A percentile compares a stretch with the other conserved stretches of the same genome.
Evolutionary conservation across 2,329 filamentous ascomycete species (phyloP).

Genomic region (Colletotrichum tropicale): DNA sequence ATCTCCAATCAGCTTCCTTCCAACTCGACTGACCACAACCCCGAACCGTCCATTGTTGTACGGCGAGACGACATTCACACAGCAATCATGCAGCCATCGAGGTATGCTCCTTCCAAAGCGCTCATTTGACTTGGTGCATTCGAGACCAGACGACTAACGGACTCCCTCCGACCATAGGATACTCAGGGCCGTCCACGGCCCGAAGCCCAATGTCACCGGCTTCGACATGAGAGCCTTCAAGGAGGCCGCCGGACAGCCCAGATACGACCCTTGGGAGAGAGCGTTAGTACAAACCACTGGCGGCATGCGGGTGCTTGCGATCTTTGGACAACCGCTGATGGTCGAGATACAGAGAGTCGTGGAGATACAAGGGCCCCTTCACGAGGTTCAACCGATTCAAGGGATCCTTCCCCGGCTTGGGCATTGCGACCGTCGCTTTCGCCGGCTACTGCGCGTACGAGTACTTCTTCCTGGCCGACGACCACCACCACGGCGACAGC

Average conservation of each 20-base stretch:
- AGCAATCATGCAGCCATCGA: constrained; percentile 33
- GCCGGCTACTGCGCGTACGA: constrained; percentile 89
- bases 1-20: constrained; percentile 21
- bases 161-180: constrained; percentile 37
- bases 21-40: constrained; percentile 17
- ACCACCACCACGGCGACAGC: constrained; percentile 61
- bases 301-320: neutral
- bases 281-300: constrained; percentile 50
- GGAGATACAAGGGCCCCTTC: constrained; percentile 92
- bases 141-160: neutral
- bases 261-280: constrained; percentile 72
- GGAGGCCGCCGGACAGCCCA: constrained; percentile 66
- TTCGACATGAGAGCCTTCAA: constrained; percentile 87
- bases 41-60: constrained; percentile 4
- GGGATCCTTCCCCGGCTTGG: constrained; percentile 84
- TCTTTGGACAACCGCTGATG: constrained; percentile 5
- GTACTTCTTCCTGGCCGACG: constrained; percentile 81
- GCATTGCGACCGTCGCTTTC: constrained; percentile 91
- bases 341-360: constrained; percentile 74
- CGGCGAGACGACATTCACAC: constrained; percentile 19
- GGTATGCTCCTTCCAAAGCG: constrained; percentile 17
- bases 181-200: constrained; percentile 50
- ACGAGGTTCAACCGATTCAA: constrained; percentile 89
- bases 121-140: neutral
- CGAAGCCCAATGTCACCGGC: constrained; percentile 82